Base-by-base conservation (phyloP, 305 asterid genomes). In the Plantago coronopus region DNA sequence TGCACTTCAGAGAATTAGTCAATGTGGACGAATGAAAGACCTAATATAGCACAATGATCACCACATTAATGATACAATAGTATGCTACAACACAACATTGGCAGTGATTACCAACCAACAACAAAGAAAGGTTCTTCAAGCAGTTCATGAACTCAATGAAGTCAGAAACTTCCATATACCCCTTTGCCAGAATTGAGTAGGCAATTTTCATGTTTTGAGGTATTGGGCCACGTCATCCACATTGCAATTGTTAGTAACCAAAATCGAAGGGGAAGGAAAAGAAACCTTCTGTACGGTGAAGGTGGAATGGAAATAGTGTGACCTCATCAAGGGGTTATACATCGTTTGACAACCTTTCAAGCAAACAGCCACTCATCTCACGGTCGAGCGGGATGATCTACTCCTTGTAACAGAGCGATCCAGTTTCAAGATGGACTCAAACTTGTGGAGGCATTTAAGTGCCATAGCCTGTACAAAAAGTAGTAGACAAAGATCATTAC, bases 371-470 rank as follows among this genome's bases (percentile, higher is more conserved):
- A 51, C 59, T 75, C 68, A 81, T 67, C 86, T 59, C 58, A 69
- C 43, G 48, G 78, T 79, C 23, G 82, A 73, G 74, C 43, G 81
- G 22, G 88, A 80, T 14, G 87, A 77, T 34, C 65, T 48, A 46
- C 66, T 76, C 74, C 73, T 74, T 22, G 83, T 78, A 57, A 54
- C 44, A 14, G 83, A 69, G 45, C 60, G 66, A 54, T 83, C 89
- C 20, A 79, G 57, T 77, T 81, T 85, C 76, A 84, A 72, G 70
- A 82, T 59, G 17, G 81, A 77, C 77, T 81, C 91, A 15, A 85
- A 75, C 61, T 73, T 83, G 20, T 72, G 87, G 66, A 86, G 80
- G 69, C 48, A 79, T 54, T 65, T 76, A 31, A 81, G 75, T 27
- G 74, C 83, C 69, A 49, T 81, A 17, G 68, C 64, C 95, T 86